phyloP scores from a whole-genome alignment of 257 asterid genomes.

The Scutellaria minor region DNA sequence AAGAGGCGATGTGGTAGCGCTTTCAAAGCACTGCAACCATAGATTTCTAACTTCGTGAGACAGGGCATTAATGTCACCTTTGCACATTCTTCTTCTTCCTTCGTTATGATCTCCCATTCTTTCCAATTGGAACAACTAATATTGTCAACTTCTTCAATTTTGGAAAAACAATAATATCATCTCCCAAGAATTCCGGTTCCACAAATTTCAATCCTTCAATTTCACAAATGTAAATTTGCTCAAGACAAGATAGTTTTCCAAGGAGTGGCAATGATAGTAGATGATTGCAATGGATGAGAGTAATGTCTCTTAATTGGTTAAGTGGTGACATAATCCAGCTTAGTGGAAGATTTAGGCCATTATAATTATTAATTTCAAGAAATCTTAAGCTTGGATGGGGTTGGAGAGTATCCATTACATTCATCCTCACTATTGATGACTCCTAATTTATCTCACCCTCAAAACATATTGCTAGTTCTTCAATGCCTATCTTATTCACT shows the following conservation, averaged over 20 bases:
- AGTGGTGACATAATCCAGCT: too few relatives aligned
- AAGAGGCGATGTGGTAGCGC: slow-evolving; percentile 29
- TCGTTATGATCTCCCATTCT: slow-evolving; percentile 38
- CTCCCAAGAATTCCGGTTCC: too few relatives aligned
- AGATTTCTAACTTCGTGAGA: slow-evolving; percentile 23
- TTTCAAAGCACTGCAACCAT: background rate
- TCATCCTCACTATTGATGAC: background rate
- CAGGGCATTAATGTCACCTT: slow-evolving; percentile 19
- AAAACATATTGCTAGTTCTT: background rate
- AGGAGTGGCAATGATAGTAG: too few relatives aligned
- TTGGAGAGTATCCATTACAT: slow-evolving; percentile 31
- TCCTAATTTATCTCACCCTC: background rate
- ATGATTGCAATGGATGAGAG: too few relatives aligned
- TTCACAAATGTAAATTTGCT: too few relatives aligned
- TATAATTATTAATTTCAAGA: background rate
- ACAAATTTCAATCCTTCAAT: too few relatives aligned
- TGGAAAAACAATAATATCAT: slow-evolving; percentile 22
- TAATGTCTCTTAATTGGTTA: background rate
- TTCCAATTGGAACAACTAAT: slow-evolving; percentile 31
- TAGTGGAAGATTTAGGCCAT: background rate
- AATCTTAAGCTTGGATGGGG: slow-evolving; percentile 28
- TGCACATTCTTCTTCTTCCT: slow-evolving; percentile 11
- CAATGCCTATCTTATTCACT: slow-evolving; percentile 20
- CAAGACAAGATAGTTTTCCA: too few relatives aligned
- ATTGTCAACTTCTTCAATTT: slow-evolving; percentile 30